Evolutionary conservation across 306 rosid species (phyloP).

Genomic region (Potentilla sterilis): DNA sequence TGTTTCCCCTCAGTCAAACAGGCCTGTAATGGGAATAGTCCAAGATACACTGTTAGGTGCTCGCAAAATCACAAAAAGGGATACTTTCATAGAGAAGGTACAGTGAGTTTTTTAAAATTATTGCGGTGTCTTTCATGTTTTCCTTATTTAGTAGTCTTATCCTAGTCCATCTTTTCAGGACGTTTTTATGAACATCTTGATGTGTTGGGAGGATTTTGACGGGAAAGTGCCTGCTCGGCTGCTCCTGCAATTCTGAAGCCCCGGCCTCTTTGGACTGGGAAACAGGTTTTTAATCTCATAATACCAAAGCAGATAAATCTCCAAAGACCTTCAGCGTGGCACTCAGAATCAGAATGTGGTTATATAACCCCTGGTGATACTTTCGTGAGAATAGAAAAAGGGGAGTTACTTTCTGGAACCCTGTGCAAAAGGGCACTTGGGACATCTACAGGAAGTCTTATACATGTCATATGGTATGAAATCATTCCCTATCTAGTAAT

Average conservation of each 20-base stretch:
- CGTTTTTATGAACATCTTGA: slow-evolving; percentile 95
- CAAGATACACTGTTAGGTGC: slow-evolving; percentile 91
- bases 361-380: slow-evolving; percentile 92
- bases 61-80: slow-evolving; percentile 91
- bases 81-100: slow-evolving; percentile 89
- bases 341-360: slow-evolving; percentile 69
- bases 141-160: slow-evolving; percentile 28
- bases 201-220: slow-evolving; percentile 99
- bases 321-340: slow-evolving; percentile 87
- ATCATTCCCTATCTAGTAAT: slow-evolving; percentile 28
- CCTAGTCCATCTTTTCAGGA: slow-evolving; percentile 50
- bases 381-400: slow-evolving; percentile 85
- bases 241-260: slow-evolving; percentile 94
- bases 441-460: slow-evolving; percentile 91
- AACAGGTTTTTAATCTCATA: slow-evolving; percentile 93
- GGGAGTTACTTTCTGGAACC: slow-evolving; percentile 88
- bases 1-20: slow-evolving; percentile 90
- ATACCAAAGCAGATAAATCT: slow-evolving; percentile 94
- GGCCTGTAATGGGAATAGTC: slow-evolving; percentile 99
- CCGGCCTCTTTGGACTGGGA: slow-evolving; percentile 96
- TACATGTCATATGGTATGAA: slow-evolving; percentile 89
- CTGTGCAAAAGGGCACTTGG: slow-evolving; percentile 96
- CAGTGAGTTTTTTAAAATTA: neutral
- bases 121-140: slow-evolving; percentile 12
- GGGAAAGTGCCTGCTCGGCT: slow-evolving; percentile 94